Evolutionary conservation across 176 grass and related monocot genomes (phyloP).

Genomic region (Aegilops speltoides): DNA sequence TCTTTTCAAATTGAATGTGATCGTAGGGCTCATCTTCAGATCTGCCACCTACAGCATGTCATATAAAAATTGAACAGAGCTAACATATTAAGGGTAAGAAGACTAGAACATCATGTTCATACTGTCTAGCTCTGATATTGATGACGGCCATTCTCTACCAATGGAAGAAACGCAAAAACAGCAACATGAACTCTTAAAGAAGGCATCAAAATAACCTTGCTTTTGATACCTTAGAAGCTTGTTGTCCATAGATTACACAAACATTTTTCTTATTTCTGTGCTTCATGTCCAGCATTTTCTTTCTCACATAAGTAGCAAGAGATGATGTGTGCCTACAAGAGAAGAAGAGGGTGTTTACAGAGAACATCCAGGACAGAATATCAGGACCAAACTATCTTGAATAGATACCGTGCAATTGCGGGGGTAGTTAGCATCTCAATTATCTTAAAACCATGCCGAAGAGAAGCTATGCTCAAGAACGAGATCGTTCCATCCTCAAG

Average conservation of each 20-base stretch:
- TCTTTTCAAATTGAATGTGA: conserved; percentile 99
- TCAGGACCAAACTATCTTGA: conserved; percentile 9
- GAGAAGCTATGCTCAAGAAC: conserved; percentile 87
- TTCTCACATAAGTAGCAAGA: conserved; percentile 69
- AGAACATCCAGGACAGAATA: not conserved
- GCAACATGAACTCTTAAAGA: not conserved
- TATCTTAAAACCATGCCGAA: conserved; percentile 85
- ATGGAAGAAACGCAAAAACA: conserved; percentile 8
- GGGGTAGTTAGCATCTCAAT: conserved; percentile 60
- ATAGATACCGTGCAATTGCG: conserved; percentile 64
- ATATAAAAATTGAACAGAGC: not conserved
- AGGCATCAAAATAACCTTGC: not conserved
- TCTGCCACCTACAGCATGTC: conserved; percentile 35
- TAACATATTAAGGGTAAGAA: not conserved
- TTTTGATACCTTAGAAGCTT: conserved; percentile 48
- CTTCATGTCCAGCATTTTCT: conserved; percentile 73
- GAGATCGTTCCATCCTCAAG: conserved; percentile 92
- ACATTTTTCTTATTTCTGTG: conserved; percentile 73
- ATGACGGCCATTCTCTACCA: not conserved
- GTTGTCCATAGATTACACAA: conserved; percentile 74
- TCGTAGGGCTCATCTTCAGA: conserved; percentile 70
- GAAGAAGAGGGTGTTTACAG: conserved; percentile 15
- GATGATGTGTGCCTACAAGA: conserved; percentile 73
- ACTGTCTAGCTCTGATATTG: not conserved
- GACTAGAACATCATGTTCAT: conserved; percentile 15